Evolutionary conservation across 1,139 yeast species (phyloP), one percentile per base, ranked within the genome.

Genomic region (Candida sanyaensis): DNA sequence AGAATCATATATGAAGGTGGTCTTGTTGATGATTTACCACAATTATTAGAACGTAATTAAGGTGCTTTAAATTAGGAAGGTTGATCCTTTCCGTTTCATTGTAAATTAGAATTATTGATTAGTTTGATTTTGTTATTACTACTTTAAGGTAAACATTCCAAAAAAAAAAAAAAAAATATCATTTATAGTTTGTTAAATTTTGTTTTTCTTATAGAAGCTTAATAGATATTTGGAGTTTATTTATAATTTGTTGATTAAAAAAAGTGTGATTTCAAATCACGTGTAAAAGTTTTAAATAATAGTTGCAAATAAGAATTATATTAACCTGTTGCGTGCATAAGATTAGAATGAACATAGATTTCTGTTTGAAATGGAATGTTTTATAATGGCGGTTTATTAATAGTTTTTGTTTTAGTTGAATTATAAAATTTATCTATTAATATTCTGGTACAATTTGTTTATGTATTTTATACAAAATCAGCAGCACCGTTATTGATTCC

Each of bases 1-100:
- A 81, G 80, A 58, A 88, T 92, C 59, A 82, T 90, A 50, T 90
- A 84, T 71, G 88, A 87, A 59, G 80, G 80, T 54, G 83, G 84
- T 49, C 76, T 81, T 56, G 83, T 84, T 69, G 80, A 81, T 51
- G 77, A 80, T 51, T 73, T 87, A 59, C 92, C 92, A 39, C 70
- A 70, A 49, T 72, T 83, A 66, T 75, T 85, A 56, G 89, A 83
- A 63, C 38, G 33, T 41, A 50, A 50, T 37, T n/a, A 41, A 23
- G 28, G 9, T 6, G 28, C 6, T 6, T 6, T 26, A 26, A 26
- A 26, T 17, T 26, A 26, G 41, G 33, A 29, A 38, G 33, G 41
- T 38, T 38, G 41, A 38, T 38, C 41, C 24, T 38, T 38, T 29
- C 33, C 32, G 11, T 38, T 17, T 17, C n/a, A 31, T 12, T 29